phyloP scores from a whole-genome alignment of 768 basidiomycete species.

The Termitomyces heimii region DNA sequence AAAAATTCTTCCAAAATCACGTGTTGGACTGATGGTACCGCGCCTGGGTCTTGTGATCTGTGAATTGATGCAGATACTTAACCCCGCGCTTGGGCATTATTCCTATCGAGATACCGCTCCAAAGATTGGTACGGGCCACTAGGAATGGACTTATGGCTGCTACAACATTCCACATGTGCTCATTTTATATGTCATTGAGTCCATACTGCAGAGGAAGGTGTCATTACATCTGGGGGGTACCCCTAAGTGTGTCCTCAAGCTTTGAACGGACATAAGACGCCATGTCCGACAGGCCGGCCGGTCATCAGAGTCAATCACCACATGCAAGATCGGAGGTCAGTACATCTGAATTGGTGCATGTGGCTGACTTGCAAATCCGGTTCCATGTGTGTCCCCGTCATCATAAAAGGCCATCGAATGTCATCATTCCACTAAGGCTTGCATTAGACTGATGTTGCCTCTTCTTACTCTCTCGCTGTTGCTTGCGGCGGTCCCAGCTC shows the following conservation, averaged over 20 bases:
- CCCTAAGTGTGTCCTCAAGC: neutral
- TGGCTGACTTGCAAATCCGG: slow-evolving; percentile 6
- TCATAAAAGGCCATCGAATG: neutral
- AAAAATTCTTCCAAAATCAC: neutral
- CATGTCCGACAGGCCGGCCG: neutral
- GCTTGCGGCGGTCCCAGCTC: slow-evolving; percentile 15
- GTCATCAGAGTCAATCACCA: neutral
- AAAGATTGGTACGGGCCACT: neutral
- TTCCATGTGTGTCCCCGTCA: neutral
- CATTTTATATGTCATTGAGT: neutral
- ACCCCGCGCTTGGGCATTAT: neutral
- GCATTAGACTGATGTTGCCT: slow-evolving; percentile 9
- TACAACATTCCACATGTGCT: neutral
- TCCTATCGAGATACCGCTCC: neutral
- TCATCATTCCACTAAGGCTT: neutral
- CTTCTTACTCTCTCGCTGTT: slow-evolving; percentile 11
- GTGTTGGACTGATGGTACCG: too few species aligned
- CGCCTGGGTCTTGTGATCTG: too few species aligned
- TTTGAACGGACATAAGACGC: neutral
- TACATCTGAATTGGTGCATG: neutral
- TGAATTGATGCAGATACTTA: neutral
- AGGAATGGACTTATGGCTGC: neutral
- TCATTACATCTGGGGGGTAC: neutral
- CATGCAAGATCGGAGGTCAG: neutral
- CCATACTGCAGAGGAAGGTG: neutral